Percentiles rank a stretch among this genome's conserved stretches.
phyloP scores from a whole-genome alignment of 1,284 basidiomycete species.

The Ceratobasidium theobromae region DNA sequence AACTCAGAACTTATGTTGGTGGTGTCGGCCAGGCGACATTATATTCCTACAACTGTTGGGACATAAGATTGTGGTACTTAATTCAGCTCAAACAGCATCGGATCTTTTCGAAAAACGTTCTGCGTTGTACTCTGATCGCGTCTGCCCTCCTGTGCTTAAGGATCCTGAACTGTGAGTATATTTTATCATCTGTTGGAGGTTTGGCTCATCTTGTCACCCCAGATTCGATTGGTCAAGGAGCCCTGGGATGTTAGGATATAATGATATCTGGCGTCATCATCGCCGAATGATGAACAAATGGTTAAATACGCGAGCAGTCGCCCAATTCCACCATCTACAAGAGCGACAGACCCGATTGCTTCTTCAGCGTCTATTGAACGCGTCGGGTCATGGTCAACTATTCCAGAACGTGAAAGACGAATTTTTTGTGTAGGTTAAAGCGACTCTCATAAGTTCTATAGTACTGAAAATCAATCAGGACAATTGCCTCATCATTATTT shows the following conservation, averaged over 20 bases:
- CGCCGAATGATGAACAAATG: slow-evolving; percentile 11
- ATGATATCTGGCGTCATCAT: slow-evolving; percentile 9
- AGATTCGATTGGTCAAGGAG: slow-evolving; percentile 1
- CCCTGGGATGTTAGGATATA: neutral
- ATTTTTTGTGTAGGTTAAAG: too few species aligned
- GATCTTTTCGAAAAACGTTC: slow-evolving; percentile 52
- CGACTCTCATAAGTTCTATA: neutral
- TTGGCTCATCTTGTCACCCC: neutral
- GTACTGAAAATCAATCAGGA: too few species aligned
- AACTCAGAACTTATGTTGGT: neutral
- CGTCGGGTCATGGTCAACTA: too few species aligned
- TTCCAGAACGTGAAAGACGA: too few species aligned
- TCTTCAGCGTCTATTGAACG: too few species aligned
- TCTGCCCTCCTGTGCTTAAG: neutral
- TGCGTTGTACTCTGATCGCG: slow-evolving; percentile 49
- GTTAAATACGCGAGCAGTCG: neutral
- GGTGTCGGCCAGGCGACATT: slow-evolving; percentile 44
- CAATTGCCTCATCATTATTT: too few species aligned
- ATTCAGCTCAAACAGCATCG: slow-evolving; percentile 46
- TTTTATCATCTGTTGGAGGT: neutral
- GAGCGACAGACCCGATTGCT: neutral
- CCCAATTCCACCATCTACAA: slow-evolving; percentile 1
- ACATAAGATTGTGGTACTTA: slow-evolving; percentile 52
- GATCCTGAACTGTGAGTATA: neutral
- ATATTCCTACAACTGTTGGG: slow-evolving; percentile 51